Percentiles rank a stretch among this genome's conserved stretches.
phyloP scores from a whole-genome alignment of 2,329 filamentous ascomycete genomes.

The Talaromyces sp. region DNA sequence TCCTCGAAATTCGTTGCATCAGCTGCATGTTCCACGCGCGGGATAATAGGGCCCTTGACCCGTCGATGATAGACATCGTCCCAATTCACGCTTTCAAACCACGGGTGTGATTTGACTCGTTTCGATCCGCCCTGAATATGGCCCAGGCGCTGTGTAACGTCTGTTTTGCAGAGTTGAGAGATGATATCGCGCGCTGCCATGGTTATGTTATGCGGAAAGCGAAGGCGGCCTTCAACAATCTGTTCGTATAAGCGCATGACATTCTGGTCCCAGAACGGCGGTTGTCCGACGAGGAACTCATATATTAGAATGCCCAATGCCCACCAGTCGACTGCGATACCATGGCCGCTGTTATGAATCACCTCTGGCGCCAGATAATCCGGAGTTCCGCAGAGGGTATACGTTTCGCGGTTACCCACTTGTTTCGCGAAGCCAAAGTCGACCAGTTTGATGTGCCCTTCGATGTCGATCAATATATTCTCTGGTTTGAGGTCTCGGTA shows the following conservation, averaged over 20 bases:
- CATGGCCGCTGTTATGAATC: constrained; percentile 63
- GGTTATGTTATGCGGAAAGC: constrained; percentile 59
- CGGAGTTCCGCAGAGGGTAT: constrained; percentile 64
- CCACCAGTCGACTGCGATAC: constrained; percentile 67
- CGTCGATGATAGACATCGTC: constrained; percentile 59
- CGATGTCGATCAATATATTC: constrained; percentile 63
- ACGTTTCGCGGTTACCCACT: constrained; percentile 56
- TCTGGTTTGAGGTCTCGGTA: constrained; percentile 66
- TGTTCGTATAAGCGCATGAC: constrained; percentile 68
- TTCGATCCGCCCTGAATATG: constrained; percentile 59
- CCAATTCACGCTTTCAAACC: constrained; percentile 62
- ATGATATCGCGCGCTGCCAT: constrained; percentile 60
- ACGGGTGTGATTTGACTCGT: constrained; percentile 59
- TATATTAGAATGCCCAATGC: constrained; percentile 65
- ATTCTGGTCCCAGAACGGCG: constrained; percentile 67
- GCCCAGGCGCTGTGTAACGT: constrained; percentile 60
- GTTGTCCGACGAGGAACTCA: constrained; percentile 65
- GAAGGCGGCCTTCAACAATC: constrained; percentile 61
- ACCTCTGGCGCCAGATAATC: constrained; percentile 67
- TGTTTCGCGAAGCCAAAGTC: constrained; percentile 68
- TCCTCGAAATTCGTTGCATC: constrained; percentile 65
- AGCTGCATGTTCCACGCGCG: constrained; percentile 56
- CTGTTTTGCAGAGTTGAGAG: constrained; percentile 59
- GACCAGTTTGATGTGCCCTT: constrained; percentile 63
- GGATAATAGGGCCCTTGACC: constrained; percentile 60